These are phyloP conservation scores for Rhinocladiella mackenziei DNA, from an alignment of 2,329 filamentous ascomycete species.

Conservation along the genomic window DNA sequence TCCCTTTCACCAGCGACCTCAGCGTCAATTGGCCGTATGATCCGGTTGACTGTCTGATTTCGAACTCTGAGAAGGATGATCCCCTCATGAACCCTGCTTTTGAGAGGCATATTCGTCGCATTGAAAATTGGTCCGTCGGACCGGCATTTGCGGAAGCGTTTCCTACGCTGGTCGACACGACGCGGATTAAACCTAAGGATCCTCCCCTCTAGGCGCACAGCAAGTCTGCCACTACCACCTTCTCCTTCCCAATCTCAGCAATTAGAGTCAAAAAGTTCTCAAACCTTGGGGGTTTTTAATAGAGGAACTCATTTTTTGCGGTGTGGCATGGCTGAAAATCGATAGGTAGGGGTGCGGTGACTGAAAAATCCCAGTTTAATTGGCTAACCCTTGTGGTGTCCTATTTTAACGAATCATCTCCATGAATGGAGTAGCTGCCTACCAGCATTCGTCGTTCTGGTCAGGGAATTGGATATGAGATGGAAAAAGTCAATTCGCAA, in stretches of 20 bases:
- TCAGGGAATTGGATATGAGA: too few species aligned
- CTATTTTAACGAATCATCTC: too few species aligned
- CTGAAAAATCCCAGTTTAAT: too few species aligned
- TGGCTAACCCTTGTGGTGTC: too few species aligned
- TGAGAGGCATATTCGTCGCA: slow-evolving; percentile 68
- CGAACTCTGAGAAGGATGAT: slow-evolving; percentile 52
- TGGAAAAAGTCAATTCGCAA: too few species aligned
- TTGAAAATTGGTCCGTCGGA: slow-evolving; percentile 80
- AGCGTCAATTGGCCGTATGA: slow-evolving; percentile 83
- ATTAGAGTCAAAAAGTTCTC: too few species aligned
- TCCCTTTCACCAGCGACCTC: slow-evolving; percentile 72
- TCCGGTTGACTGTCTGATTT: slow-evolving; percentile 63
- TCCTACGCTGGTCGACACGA: slow-evolving; percentile 51
- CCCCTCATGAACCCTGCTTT: slow-evolving; percentile 82
- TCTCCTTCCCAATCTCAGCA: background rate
- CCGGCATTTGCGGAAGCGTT: slow-evolving; percentile 63
- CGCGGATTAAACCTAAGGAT: slow-evolving; percentile 32
- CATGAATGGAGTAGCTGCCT: too few species aligned
- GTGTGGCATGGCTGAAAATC: too few species aligned
- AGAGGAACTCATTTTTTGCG: background rate
- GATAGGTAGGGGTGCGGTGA: too few species aligned
- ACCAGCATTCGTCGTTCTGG: too few species aligned
- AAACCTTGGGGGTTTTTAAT: background rate
- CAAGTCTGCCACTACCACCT: too few species aligned
- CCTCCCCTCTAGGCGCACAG: too few species aligned